phyloP scores from a whole-genome alignment of 305 asterid genomes.

The Fraxinus floribunda region DNA sequence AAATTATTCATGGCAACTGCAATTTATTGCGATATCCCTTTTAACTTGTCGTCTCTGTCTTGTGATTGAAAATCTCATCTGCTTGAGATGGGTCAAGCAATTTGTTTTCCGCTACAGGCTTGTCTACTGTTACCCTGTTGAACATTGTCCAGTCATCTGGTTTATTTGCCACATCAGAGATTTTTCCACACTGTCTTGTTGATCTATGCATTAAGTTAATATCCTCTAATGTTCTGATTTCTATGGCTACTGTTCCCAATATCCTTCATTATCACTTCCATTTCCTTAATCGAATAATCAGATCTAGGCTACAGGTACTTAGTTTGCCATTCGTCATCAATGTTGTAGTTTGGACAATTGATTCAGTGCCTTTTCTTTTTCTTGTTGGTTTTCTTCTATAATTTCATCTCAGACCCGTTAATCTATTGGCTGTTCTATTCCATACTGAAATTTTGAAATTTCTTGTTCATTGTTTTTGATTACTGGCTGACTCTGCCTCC shows the following conservation, averaged over 20 bases:
- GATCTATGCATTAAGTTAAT: not conserved
- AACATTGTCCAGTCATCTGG: not conserved
- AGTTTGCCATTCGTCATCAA: not conserved
- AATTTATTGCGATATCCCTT: not conserved
- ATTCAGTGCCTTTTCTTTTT: not conserved
- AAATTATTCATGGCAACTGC: not conserved
- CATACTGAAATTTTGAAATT: not conserved
- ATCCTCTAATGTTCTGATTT: conserved; percentile 8
- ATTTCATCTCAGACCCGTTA: not conserved
- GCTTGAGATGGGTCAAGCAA: not conserved
- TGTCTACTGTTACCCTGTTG: not conserved
- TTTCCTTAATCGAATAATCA: not conserved
- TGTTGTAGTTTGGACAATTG: not conserved
- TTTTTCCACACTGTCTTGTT: not conserved
- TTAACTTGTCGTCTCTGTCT: not conserved
- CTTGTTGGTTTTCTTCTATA: not conserved
- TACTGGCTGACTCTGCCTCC: not conserved
- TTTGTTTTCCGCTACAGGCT: not conserved
- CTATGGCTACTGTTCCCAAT: not conserved
- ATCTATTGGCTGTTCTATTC: not conserved
- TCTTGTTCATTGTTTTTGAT: not conserved
- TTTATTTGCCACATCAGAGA: conserved; percentile 4
- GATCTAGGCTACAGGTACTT: not conserved
- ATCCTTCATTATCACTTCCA: not conserved
- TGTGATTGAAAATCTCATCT: not conserved